Evolutionary conservation across 768 basidiomycete genomes (phyloP).

Genomic region (Pisolithus marmoratus): DNA sequence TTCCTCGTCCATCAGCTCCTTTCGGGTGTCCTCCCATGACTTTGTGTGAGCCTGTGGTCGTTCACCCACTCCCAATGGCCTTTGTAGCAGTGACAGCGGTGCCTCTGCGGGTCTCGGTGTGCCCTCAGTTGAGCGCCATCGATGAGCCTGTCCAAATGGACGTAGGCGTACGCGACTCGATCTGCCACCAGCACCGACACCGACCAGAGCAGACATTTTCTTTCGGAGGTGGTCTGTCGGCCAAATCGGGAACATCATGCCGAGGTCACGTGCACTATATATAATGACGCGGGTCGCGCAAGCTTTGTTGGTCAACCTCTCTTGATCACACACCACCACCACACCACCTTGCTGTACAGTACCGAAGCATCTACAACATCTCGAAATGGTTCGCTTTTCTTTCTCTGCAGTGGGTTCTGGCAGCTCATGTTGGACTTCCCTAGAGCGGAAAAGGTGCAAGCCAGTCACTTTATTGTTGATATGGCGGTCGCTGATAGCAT

Average conservation of each 20-base stretch:
- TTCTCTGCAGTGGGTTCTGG: background rate
- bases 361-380: constrained; percentile 11
- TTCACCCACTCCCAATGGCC: constrained; percentile 74
- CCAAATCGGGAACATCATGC: constrained; percentile 14
- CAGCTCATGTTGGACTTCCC: constrained; percentile 2
- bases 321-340: constrained; percentile 27
- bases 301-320: constrained; percentile 27
- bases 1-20: constrained; percentile 69
- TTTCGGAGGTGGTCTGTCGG: constrained; percentile 5
- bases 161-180: background rate
- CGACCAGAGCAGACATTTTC: background rate
- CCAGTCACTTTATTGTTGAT: background rate
- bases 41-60: constrained; percentile 56
- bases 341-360: constrained; percentile 11
- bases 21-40: constrained; percentile 55
- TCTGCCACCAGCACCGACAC: background rate
- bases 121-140: constrained; percentile 15
- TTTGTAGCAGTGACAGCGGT: constrained; percentile 37
- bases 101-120: constrained; percentile 4
- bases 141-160: background rate
- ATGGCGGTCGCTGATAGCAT: background rate
- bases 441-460: constrained; percentile 29
- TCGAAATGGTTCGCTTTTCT: constrained; percentile 21
- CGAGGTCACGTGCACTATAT: constrained; percentile 26
- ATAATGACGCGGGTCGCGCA: constrained; percentile 28